Evolutionary conservation across 108 stramenopile species (phyloP).

Genomic region (Schizochytrium sp.): DNA sequence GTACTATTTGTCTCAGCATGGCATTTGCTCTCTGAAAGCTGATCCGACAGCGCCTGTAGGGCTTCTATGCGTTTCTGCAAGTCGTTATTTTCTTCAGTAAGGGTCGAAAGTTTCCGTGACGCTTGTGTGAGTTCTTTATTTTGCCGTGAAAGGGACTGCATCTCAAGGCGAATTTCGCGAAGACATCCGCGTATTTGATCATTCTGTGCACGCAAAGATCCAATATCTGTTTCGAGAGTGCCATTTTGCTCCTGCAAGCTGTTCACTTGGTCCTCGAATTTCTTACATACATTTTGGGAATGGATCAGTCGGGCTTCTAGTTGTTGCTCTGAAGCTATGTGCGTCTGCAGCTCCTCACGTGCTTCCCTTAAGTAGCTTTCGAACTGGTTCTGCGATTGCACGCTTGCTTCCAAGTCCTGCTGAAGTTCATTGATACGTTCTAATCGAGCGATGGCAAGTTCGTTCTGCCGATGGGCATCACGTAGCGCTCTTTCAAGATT

Average conservation of each 20-base stretch:
- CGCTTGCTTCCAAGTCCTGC: background rate
- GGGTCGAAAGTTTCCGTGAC: background rate
- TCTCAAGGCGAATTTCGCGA: background rate
- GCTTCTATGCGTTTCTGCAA: no score
- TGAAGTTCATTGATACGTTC: background rate
- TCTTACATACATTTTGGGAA: background rate
- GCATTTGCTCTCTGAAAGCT: no score
- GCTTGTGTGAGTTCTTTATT: background rate
- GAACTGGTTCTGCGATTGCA: background rate
- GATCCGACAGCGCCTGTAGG: no score
- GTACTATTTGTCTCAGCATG: no score
- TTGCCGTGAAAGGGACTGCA: background rate
- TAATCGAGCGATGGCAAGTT: background rate
- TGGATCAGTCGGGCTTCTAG: background rate
- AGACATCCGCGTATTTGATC: background rate
- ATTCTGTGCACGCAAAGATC: background rate
- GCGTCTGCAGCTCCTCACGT: background rate
- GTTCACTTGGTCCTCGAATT: background rate
- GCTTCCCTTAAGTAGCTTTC: background rate
- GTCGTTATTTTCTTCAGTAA: background rate
- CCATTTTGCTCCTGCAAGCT: background rate
- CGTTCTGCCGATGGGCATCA: background rate
- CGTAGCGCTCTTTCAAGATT: background rate
- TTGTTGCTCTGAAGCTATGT: background rate
- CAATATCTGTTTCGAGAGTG: background rate